Evolutionary conservation across 345 rosid genomes (phyloP).

Genomic region (Aurinia saxatilis): DNA sequence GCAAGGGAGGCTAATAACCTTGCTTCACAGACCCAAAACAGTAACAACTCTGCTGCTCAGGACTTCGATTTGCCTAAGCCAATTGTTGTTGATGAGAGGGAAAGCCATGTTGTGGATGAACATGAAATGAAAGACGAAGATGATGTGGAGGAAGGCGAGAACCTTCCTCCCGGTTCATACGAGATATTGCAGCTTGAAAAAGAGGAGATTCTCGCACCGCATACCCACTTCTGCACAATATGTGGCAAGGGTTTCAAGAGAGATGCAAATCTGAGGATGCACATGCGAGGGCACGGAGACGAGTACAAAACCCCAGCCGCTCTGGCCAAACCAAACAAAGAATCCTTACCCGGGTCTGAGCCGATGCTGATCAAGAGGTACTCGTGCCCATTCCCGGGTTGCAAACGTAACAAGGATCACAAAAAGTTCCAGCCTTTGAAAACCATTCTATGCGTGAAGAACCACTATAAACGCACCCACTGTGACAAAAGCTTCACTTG

Average conservation of each 20-base stretch:
- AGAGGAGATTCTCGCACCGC: slow-evolving; percentile 98
- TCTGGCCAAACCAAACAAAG: slow-evolving; percentile 82
- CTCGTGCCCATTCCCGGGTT: slow-evolving; percentile 87
- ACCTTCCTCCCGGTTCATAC: slow-evolving; percentile 86
- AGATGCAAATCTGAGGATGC: slow-evolving; percentile 95
- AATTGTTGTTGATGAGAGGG: slow-evolving; percentile 39
- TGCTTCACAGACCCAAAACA: slow-evolving; percentile 35
- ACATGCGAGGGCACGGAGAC: slow-evolving; percentile 98
- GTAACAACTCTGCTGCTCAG: slow-evolving; percentile 22
- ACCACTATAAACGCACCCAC: slow-evolving; percentile 94
- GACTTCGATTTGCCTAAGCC: slow-evolving; percentile 37
- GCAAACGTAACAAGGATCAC: slow-evolving; percentile 97
- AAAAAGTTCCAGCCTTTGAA: slow-evolving; percentile 95
- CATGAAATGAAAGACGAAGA: slow-evolving; percentile 88
- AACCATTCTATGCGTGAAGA: slow-evolving; percentile 84
- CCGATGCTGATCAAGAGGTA: slow-evolving; percentile 74
- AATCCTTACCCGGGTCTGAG: slow-evolving; percentile 44
- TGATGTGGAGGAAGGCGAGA: slow-evolving; percentile 88
- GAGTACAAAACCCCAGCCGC: slow-evolving; percentile 95
- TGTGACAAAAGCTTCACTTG: slow-evolving; percentile 91
- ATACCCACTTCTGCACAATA: slow-evolving; percentile 88
- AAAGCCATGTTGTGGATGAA: slow-evolving; percentile 45
- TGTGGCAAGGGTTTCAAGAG: slow-evolving; percentile 99
- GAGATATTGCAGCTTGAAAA: slow-evolving; percentile 91
- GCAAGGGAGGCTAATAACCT: slow-evolving; percentile 31